Conservation (phyloP, 768 basidiomycete species). For the Termitomyces sp. region DNA sequence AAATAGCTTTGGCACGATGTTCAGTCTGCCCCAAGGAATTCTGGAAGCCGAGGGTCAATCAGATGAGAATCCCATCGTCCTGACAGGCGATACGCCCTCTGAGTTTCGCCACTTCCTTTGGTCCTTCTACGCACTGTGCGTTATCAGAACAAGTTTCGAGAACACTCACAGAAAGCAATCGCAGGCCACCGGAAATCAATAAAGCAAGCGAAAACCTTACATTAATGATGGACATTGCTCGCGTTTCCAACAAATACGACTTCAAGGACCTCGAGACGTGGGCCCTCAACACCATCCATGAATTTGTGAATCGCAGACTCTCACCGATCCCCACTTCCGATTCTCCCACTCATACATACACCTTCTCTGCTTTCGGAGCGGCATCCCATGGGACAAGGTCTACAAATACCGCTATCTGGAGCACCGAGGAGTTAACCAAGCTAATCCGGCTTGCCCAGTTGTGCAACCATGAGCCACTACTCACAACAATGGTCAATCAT, state of each 20-base stretch:
- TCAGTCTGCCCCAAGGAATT: slow-evolving; percentile 58
- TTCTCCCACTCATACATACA: slow-evolving; percentile 29
- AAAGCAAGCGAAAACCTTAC: slow-evolving; percentile 45
- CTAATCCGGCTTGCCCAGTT: slow-evolving; percentile 63
- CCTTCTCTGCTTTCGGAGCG: slow-evolving; percentile 19
- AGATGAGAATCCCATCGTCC: slow-evolving; percentile 60
- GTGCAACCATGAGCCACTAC: slow-evolving; percentile 56
- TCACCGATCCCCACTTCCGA: slow-evolving; percentile 44
- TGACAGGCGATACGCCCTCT: slow-evolving; percentile 54
- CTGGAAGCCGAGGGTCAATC: slow-evolving; percentile 48
- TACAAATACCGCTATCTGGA: slow-evolving; percentile 20
- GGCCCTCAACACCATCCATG: slow-evolving; percentile 70
- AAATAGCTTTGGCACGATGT: slow-evolving; percentile 55
- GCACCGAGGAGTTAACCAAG: slow-evolving; percentile 47
- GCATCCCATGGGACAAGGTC: slow-evolving; percentile 4
- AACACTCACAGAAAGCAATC: not conserved
- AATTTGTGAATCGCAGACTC: slow-evolving; percentile 55
- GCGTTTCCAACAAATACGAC: slow-evolving; percentile 66
- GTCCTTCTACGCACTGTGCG: slow-evolving; percentile 74
- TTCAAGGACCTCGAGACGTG: slow-evolving; percentile 73
- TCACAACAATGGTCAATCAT: slow-evolving; percentile 53
- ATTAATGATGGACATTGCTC: slow-evolving; percentile 56
- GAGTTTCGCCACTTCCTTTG: slow-evolving; percentile 74
- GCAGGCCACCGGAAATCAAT: slow-evolving; percentile 61
- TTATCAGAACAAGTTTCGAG: not conserved